These are phyloP conservation scores for Colletotrichum tropicicola DNA, from an alignment of 2,329 filamentous ascomycete species.

Conservation along the genomic window DNA sequence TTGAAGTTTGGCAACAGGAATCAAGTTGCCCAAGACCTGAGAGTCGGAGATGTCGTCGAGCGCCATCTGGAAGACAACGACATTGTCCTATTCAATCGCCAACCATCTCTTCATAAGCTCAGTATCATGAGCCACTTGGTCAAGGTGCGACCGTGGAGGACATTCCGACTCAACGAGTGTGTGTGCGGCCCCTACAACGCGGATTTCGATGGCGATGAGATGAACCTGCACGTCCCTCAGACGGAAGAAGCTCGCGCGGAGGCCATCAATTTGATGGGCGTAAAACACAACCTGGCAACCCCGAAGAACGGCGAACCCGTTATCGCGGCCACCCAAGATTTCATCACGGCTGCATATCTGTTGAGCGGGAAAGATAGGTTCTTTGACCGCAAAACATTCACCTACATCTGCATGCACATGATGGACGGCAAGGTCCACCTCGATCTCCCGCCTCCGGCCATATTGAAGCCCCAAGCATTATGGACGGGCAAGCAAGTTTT, in stretches of 20 bases:
- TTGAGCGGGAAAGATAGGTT: conserved; percentile 94
- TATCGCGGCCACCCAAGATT: conserved; percentile 99
- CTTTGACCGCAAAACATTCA: conserved; percentile 87
- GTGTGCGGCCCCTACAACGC: conserved; percentile 98
- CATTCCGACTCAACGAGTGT: conserved; percentile 97
- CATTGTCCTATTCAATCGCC: conserved; percentile 96
- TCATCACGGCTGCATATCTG: conserved; percentile 94
- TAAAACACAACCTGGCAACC: conserved; percentile 94
- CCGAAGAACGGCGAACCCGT: conserved; percentile 98
- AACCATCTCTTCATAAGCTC: conserved; percentile 96
- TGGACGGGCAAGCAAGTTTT: conserved; percentile 99
- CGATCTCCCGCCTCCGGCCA: conserved; percentile 86
- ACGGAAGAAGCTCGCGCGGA: conserved; percentile 96
- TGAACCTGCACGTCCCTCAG: conserved; percentile 98
- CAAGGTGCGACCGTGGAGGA: conserved; percentile 93
- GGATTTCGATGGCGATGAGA: conserved; percentile 98
- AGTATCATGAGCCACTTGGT: conserved; percentile 97
- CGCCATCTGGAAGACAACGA: conserved; percentile 95
- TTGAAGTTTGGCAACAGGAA: conserved; percentile 80
- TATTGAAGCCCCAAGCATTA: conserved; percentile 84
- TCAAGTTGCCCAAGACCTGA: conserved; percentile 76
- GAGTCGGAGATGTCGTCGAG: conserved; percentile 89
- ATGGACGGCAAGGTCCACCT: conserved; percentile 80
- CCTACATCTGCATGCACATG: conserved; percentile 94
- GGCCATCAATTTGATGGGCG: conserved; percentile 95